Percentiles rank a stretch among this genome's conserved stretches.
phyloP scores from a whole-genome alignment of 1,284 basidiomycete species.

The Papiliotrema fonsecae region DNA sequence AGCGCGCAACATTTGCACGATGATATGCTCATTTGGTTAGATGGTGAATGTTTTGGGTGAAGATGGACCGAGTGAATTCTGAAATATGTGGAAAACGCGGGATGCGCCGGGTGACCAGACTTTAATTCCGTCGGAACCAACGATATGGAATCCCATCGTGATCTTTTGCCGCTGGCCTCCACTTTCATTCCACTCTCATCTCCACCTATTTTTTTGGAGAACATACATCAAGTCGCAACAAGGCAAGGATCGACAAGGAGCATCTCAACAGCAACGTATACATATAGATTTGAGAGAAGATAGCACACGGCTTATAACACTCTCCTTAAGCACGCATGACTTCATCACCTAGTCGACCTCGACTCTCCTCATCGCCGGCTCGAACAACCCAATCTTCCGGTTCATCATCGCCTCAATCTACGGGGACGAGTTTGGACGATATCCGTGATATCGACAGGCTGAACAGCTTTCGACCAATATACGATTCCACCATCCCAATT shows the following conservation, averaged over 20 bases:
- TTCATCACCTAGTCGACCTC: neutral
- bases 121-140: no score
- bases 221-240: no score
- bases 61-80: neutral
- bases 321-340: neutral
- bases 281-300: no score
- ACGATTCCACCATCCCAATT: constrained; percentile 12
- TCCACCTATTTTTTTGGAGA: no score
- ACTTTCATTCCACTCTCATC: no score
- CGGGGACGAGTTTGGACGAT: constrained; percentile 31
- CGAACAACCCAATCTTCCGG: constrained; percentile 20
- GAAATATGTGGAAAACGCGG: neutral
- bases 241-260: no score
- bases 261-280: no score
- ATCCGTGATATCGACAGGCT: constrained; percentile 27
- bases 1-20: constrained; percentile 1
- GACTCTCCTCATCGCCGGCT: neutral
- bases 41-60: neutral
- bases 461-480: constrained; percentile 29
- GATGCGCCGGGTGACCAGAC: no score
- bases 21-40: neutral
- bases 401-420: constrained; percentile 24
- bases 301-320: neutral
- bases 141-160: no score
- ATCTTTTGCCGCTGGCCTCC: no score